phyloP scores from a whole-genome alignment of 2,329 filamentous ascomycete species.

The Aspergillus latus region DNA sequence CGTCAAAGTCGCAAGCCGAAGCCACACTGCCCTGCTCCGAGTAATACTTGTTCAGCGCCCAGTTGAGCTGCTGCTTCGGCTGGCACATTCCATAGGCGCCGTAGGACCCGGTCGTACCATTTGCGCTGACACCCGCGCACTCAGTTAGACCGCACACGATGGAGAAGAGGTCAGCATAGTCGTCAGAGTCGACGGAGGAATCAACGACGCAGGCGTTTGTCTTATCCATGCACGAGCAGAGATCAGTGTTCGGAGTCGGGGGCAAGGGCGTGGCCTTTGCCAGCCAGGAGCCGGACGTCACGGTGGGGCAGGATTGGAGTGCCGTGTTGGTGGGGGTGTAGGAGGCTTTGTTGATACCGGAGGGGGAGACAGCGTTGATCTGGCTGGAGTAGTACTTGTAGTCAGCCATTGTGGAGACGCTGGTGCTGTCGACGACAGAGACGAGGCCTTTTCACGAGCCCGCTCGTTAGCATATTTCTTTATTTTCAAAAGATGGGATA shows the following conservation, averaged over 20 bases:
- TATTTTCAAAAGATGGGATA: neutral
- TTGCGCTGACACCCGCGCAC: constrained; percentile 41
- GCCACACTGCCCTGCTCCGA: constrained; percentile 36
- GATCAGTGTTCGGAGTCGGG: constrained; percentile 70
- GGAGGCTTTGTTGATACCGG: constrained; percentile 59
- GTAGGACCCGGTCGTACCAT: constrained; percentile 44
- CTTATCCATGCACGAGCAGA: constrained; percentile 81
- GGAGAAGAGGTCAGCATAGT: constrained; percentile 60
- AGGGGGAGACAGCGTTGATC: constrained; percentile 66
- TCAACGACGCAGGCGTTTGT: constrained; percentile 68
- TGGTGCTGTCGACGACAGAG: constrained; percentile 68
- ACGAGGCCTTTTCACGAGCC: constrained; percentile 50
- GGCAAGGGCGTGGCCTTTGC: constrained; percentile 66
- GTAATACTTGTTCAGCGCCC: constrained; percentile 48
- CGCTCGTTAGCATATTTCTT: neutral
- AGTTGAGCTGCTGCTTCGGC: constrained; percentile 44
- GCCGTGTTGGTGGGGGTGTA: constrained; percentile 74
- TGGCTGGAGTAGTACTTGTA: constrained; percentile 69
- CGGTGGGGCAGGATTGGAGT: constrained; percentile 66
- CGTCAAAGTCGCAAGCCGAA: constrained; percentile 45
- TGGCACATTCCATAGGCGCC: constrained; percentile 51
- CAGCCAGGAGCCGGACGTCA: constrained; percentile 61
- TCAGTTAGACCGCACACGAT: constrained; percentile 42
- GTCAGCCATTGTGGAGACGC: constrained; percentile 68
- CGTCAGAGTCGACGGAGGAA: constrained; percentile 28